Conservation (phyloP, 2,329 filamentous ascomycete species). For the Sclerotinia nivalis region DNA sequence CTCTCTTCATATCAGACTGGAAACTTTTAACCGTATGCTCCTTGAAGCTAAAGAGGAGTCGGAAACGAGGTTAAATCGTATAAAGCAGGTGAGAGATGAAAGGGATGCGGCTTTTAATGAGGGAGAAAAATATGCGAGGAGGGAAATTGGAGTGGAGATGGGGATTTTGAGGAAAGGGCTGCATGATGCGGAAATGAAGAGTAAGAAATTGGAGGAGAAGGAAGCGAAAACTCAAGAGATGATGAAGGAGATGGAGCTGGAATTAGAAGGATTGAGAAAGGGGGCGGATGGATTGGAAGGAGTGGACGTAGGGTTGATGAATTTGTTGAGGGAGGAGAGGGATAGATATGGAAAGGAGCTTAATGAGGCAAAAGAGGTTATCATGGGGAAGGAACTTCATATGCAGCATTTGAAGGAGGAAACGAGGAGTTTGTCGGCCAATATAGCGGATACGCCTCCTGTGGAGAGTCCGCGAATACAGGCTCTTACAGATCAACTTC, state of each 20-base stretch:
- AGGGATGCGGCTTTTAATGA: not conserved
- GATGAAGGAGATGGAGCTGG: not conserved
- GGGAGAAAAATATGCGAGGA: not conserved
- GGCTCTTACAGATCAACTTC: not conserved
- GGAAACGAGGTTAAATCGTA: not conserved
- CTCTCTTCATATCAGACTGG: not conserved
- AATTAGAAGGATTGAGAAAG: not conserved
- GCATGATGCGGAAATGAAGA: not conserved
- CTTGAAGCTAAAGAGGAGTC: not conserved
- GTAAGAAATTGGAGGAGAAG: not conserved
- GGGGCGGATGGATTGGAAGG: not conserved
- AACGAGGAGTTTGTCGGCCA: not conserved
- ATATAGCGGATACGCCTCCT: not conserved
- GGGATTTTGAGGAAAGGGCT: not conserved
- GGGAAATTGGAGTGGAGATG: not conserved
- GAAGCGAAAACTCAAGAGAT: not conserved
- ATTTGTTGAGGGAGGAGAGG: not conserved
- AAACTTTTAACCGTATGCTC: slow-evolving; percentile 8
- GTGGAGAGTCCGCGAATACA: too few relatives aligned
- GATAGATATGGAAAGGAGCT: slow-evolving; percentile 3
- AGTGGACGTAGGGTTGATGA: too few relatives aligned
- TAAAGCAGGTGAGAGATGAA: slow-evolving; percentile 9
- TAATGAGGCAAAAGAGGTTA: not conserved
- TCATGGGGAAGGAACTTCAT: not conserved
- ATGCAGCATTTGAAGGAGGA: not conserved